These are phyloP conservation scores for Alloascoidea africana DNA, from an alignment of 805 yeast genomes.

Conservation along the genomic window DNA sequence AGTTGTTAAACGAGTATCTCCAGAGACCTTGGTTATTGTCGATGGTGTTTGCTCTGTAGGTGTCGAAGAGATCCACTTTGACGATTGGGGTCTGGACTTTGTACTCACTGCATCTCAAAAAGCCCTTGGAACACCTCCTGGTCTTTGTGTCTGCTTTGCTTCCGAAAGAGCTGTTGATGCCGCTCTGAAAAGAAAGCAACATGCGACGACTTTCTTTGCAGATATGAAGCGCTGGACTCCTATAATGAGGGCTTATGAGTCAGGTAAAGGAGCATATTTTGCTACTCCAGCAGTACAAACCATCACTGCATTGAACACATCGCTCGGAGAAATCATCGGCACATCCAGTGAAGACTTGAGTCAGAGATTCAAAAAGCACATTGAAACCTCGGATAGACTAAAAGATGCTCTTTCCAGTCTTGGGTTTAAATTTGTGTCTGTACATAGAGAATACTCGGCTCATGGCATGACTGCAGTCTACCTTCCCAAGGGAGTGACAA, in stretches of 20 bases:
- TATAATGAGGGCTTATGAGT: conserved; percentile 54
- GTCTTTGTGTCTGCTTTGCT: conserved; percentile 49
- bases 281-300: conserved; percentile 72
- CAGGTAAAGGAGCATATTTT: conserved; percentile 49
- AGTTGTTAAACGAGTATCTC: conserved; percentile 35
- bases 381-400: conserved; percentile 35
- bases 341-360: conserved; percentile 25
- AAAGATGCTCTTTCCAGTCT: conserved; percentile 28
- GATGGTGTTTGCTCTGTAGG: conserved; percentile 78
- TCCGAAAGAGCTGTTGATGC: conserved; percentile 47
- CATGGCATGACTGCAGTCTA: conserved; percentile 61
- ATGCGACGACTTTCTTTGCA: conserved; percentile 31
- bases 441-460: conserved; percentile 35
- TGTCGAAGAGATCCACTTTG: conserved; percentile 58
- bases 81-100: conserved; percentile 61
- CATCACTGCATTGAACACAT: conserved; percentile 49
- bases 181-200: conserved; percentile 28
- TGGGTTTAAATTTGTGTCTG: conserved; percentile 42
- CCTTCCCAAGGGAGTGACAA: conserved; percentile 49
- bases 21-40: conserved; percentile 54
- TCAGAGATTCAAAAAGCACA: conserved; percentile 38
- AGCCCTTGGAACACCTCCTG: conserved; percentile 73
- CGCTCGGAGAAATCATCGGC: conserved; percentile 45
- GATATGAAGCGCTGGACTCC: conserved; percentile 65
- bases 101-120: conserved; percentile 71